Percentiles rank a stretch among this genome's conserved stretches.
Evolutionary conservation across 225 moss, liverwort and hornwort genomes (phyloP).

Genomic region (Takakia lepidozioides): DNA sequence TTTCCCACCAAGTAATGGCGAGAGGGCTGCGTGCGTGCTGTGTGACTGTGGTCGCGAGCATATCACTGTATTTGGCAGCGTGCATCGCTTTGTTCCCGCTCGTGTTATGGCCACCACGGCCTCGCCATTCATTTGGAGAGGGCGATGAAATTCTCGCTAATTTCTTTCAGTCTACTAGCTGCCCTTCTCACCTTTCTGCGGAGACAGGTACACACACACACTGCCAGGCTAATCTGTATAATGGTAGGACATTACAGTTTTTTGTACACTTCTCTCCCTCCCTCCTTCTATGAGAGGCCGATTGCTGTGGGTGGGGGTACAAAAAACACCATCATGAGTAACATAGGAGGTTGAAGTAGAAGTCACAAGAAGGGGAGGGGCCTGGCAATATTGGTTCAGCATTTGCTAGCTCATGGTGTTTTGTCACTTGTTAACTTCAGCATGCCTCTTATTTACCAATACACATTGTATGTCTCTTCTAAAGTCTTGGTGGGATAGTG

Average conservation of each 20-base stretch:
- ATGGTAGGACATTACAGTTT: background rate
- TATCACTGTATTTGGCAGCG: conserved; percentile 27
- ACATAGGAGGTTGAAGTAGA: no score
- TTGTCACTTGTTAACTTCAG: no score
- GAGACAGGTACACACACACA: conserved; percentile 9
- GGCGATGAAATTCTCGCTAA: conserved; percentile 30
- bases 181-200: conserved; percentile 7
- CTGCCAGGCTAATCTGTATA: background rate
- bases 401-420: no score
- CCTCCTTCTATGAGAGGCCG: background rate
- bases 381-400: no score
- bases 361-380: no score
- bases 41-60: conserved; percentile 11
- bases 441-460: no score
- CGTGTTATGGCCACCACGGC: conserved; percentile 26
- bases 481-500: no score
- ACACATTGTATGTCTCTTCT: no score
- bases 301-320: background rate
- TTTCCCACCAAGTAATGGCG: no score
- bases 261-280: background rate
- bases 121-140: conserved; percentile 14
- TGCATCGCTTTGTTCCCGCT: conserved; percentile 35
- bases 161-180: conserved; percentile 14
- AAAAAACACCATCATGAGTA: background rate
- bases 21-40: conserved; percentile 20